A percentile compares a stretch with the other conserved stretches of the same genome.
Conservation (phyloP, 352 stramenopile species). For the Hyaloperonospora brassicae region DNA sequence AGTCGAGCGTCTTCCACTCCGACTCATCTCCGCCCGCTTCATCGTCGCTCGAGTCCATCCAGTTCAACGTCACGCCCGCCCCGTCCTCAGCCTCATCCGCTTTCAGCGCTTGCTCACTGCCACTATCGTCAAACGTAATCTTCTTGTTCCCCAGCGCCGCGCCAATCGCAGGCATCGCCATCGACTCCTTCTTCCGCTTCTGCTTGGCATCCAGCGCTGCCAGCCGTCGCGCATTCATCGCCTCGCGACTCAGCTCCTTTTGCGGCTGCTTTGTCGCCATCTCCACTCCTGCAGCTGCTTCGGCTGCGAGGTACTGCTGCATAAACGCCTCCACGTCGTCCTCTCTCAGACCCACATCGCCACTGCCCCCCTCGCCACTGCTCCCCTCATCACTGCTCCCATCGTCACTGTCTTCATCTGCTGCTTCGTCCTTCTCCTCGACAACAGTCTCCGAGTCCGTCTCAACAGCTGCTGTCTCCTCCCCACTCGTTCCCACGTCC, state of each 20-base stretch:
- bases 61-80: constrained; percentile 28
- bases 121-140: constrained; percentile 71
- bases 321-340: constrained; percentile 38
- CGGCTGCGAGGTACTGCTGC: constrained; percentile 18
- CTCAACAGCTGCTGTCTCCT: constrained; percentile 5
- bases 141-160: constrained; percentile 41
- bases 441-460: constrained; percentile 7
- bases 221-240: constrained; percentile 29
- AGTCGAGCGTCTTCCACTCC: constrained; percentile 18
- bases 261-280: constrained; percentile 1
- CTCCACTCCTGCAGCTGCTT: not conserved
- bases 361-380: constrained; percentile 4
- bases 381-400: constrained; percentile 2
- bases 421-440: constrained; percentile 7
- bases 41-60: constrained; percentile 56
- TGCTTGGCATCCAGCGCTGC: constrained; percentile 47
- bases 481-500: not conserved
- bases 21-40: constrained; percentile 23
- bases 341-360: constrained; percentile 5
- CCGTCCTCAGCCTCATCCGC: constrained; percentile 9
- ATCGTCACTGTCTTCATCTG: not conserved
- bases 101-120: constrained; percentile 44
- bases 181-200: constrained; percentile 24
- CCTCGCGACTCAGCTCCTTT: constrained; percentile 19
- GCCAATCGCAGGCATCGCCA: constrained; percentile 26